phyloP scores from a whole-genome alignment of 768 basidiomycete species.

The Mrakia blollopis region DNA sequence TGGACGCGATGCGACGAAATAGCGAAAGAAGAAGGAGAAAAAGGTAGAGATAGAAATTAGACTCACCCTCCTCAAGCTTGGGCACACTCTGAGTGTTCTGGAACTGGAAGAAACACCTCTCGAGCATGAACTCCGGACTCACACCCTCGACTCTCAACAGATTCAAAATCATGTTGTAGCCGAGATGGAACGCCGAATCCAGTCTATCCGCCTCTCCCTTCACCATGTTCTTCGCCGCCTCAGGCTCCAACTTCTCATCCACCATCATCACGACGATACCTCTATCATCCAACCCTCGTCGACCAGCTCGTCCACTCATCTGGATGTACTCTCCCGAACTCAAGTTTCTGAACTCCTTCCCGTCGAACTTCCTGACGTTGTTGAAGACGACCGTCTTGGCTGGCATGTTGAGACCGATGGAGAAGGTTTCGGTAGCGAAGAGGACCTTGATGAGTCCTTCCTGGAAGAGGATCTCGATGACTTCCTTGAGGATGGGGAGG shows the following conservation, averaged over 20 bases:
- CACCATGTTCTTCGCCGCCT: constrained; percentile 89
- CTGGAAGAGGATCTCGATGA: constrained; percentile 98
- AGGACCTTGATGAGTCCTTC: constrained; percentile 96
- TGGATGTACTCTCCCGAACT: constrained; percentile 97
- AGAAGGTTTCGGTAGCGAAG: constrained; percentile 98
- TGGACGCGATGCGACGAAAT: constrained; percentile 12
- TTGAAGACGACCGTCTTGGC: constrained; percentile 99
- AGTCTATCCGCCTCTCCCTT: constrained; percentile 95
- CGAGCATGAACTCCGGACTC: constrained; percentile 96
- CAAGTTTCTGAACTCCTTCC: constrained; percentile 84
- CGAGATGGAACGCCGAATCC: constrained; percentile 96
- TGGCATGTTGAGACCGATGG: constrained; percentile 85
- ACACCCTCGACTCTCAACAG: constrained; percentile 97
- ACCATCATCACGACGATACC: constrained; percentile 99
- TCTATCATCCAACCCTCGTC: constrained; percentile 94
- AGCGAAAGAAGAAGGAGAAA: neutral
- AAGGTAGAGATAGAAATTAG: constrained; percentile 18
- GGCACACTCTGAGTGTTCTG: constrained; percentile 93
- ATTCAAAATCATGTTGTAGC: constrained; percentile 99
- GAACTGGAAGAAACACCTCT: constrained; percentile 97
- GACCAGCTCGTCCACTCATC: constrained; percentile 97
- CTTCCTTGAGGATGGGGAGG: constrained; percentile 94
- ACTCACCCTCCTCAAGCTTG: constrained; percentile 68
- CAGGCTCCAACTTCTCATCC: constrained; percentile 93
- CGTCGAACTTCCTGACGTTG: constrained; percentile 90